Evolutionary conservation across 2,329 filamentous ascomycete genomes (phyloP).

Genomic region (Hirsutella thompsonii): DNA sequence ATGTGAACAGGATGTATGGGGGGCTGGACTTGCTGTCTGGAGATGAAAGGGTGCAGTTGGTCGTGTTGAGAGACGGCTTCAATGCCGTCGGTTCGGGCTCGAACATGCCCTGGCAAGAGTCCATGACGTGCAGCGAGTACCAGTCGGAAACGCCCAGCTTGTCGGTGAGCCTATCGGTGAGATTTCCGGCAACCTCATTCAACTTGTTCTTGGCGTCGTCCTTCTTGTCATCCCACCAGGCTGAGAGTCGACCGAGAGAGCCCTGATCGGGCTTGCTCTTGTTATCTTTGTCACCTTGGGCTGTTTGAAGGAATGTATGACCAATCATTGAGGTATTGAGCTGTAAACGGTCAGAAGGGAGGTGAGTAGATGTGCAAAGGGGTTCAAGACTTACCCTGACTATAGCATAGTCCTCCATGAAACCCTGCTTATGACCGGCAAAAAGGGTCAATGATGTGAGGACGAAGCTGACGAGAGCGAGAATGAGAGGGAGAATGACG

Average conservation of each 20-base stretch:
- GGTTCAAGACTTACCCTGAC: conserved; percentile 18
- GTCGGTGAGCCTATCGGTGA: conserved; percentile 25
- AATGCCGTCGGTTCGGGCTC: conserved; percentile 26
- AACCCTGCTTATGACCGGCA: conserved; percentile 25
- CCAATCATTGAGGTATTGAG: conserved; percentile 26
- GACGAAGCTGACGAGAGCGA: conserved; percentile 24
- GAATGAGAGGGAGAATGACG: conserved; percentile 21
- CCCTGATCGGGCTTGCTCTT: conserved; percentile 11
- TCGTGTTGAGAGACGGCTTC: conserved; percentile 25
- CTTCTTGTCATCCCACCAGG: conserved; percentile 17
- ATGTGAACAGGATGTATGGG: not conserved
- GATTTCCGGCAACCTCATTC: conserved; percentile 24
- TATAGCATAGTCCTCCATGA: conserved; percentile 30
- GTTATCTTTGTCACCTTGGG: conserved; percentile 5
- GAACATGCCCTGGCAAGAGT: conserved; percentile 31
- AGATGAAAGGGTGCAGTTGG: conserved; percentile 28
- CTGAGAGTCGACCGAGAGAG: conserved; percentile 15
- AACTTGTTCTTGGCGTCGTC: conserved; percentile 22
- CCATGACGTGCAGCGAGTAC: conserved; percentile 38
- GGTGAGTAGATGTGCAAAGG: too few relatives aligned
- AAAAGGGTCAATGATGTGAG: conserved; percentile 26
- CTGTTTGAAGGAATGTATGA: conserved; percentile 17
- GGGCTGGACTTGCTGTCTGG: conserved; percentile 21
- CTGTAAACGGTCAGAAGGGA: conserved; percentile 10
- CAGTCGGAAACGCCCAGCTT: conserved; percentile 35